phyloP scores from a whole-genome alignment of 306 rosid species.

The Prosopis cineraria region DNA sequence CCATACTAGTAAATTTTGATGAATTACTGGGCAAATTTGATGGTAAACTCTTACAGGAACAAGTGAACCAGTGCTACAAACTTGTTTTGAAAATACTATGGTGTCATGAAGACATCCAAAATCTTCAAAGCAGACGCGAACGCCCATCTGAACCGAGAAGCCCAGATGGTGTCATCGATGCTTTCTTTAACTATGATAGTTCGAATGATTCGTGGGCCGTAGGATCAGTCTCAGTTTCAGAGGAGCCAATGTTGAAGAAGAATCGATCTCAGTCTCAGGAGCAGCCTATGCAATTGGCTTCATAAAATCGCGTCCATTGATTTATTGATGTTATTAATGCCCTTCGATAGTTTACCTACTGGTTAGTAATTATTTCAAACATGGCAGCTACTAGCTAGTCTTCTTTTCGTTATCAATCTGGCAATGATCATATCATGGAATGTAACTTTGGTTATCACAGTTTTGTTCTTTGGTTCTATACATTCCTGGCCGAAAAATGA shows the following conservation, averaged over 20 bases:
- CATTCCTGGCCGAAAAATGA: slow-evolving; percentile 51
- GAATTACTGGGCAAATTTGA: slow-evolving; percentile 22
- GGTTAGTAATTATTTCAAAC: slow-evolving; percentile 47
- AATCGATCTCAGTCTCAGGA: slow-evolving; percentile 70
- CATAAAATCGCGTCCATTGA: slow-evolving; percentile 48
- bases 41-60: slow-evolving; percentile 55
- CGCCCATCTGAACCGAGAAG: slow-evolving; percentile 54
- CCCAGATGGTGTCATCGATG: slow-evolving; percentile 68
- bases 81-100: slow-evolving; percentile 53
- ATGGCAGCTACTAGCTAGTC: slow-evolving; percentile 36
- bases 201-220: slow-evolving; percentile 74
- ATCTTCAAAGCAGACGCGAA: slow-evolving; percentile 55
- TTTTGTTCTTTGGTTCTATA: slow-evolving; percentile 45
- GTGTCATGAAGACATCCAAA: slow-evolving; percentile 37
- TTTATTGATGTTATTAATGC: slow-evolving; percentile 60
- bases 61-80: slow-evolving; percentile 66
- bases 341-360: slow-evolving; percentile 53
- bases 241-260: slow-evolving; percentile 67
- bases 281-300: slow-evolving; percentile 58
- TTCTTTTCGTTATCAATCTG: not conserved
- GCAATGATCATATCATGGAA: slow-evolving; percentile 25
- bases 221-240: slow-evolving; percentile 43
- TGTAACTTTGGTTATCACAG: slow-evolving; percentile 38
- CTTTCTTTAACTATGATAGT: slow-evolving; percentile 71
- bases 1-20: slow-evolving; percentile 18